These are phyloP conservation scores for Grifola frondosa DNA, from an alignment of 1,284 basidiomycete species.

Conservation along the genomic window DNA sequence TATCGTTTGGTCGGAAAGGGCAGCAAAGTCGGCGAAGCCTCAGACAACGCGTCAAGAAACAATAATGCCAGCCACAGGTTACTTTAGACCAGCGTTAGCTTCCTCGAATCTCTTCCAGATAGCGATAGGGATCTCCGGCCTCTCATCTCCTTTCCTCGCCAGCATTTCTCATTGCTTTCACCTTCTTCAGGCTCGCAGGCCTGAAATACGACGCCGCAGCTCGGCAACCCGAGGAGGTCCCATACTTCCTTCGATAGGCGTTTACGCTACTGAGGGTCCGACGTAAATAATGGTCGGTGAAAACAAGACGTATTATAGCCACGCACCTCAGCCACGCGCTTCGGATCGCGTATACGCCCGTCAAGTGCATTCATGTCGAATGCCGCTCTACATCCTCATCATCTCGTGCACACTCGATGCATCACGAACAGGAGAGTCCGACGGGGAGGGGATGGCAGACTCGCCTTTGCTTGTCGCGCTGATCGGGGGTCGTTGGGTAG, in stretches of 20 bases:
- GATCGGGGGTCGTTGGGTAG: too few relatives aligned
- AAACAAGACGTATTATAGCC: not conserved
- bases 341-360: conserved; percentile 7
- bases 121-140: conserved; percentile 9
- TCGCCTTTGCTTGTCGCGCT: too few relatives aligned
- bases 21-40: too few relatives aligned
- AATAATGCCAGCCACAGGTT: too few relatives aligned
- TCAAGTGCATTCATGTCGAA: conserved; percentile 9
- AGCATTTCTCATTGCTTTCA: conserved; percentile 11
- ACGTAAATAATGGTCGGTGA: not conserved
- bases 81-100: too few relatives aligned
- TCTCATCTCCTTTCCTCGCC: not conserved
- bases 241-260: conserved; percentile 21
- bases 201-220: conserved; percentile 31
- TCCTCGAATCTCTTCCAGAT: too few relatives aligned
- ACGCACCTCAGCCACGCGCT: conserved; percentile 13
- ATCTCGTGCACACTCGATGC: not conserved
- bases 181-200: too few relatives aligned
- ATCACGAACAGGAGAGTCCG: not conserved
- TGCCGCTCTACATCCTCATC: not conserved
- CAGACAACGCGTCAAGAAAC: too few relatives aligned
- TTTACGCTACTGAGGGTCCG: conserved; percentile 32
- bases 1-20: too few relatives aligned
- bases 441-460: too few relatives aligned
- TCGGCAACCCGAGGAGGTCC: conserved; percentile 30